These are phyloP conservation scores for Fusarium circinatum DNA, from an alignment of 2,329 filamentous ascomycete species.

Conservation along the genomic window DNA sequence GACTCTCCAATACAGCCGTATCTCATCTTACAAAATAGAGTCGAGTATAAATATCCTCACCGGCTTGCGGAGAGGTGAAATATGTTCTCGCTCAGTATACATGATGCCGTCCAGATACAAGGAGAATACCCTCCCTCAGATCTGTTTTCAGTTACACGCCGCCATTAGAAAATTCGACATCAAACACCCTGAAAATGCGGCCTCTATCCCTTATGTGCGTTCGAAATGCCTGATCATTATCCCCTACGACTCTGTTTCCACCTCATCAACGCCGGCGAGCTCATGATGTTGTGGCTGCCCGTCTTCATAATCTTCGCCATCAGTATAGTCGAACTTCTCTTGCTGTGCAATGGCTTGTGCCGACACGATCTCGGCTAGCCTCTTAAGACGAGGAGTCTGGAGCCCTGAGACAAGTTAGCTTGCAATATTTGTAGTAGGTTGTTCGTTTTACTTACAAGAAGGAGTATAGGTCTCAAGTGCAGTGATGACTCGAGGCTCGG, in stretches of 20 bases:
- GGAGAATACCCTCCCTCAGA: constrained; percentile 33
- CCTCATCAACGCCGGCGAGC: constrained; percentile 63
- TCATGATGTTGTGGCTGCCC: constrained; percentile 58
- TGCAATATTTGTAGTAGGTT: constrained; percentile 2
- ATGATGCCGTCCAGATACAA: constrained; percentile 41
- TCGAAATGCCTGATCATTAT: constrained; percentile 41
- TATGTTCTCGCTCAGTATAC: constrained; percentile 35
- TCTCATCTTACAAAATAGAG: constrained; percentile 43
- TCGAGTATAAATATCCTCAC: constrained; percentile 17
- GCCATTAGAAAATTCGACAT: constrained; percentile 43
- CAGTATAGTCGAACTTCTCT: constrained; percentile 76
- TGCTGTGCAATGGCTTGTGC: constrained; percentile 96
- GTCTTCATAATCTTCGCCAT: constrained; percentile 57
- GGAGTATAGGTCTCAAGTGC: constrained; percentile 98
- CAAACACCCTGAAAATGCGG: constrained; percentile 45
- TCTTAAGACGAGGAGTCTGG: constrained; percentile 93
- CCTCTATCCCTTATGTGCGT: constrained; percentile 45
- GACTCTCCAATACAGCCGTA: constrained; percentile 39
- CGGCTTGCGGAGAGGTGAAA: constrained; percentile 34
- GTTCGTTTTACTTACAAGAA: constrained; percentile 75
- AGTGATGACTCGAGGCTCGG: constrained; percentile 94
- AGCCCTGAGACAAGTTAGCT: constrained; percentile 71
- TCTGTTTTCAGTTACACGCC: constrained; percentile 38
- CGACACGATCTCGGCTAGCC: constrained; percentile 97
- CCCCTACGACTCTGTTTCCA: constrained; percentile 46